Evolutionary conservation across 495 filamentous ascomycete genomes (phyloP).

Genomic region (Echria macrotheca): DNA sequence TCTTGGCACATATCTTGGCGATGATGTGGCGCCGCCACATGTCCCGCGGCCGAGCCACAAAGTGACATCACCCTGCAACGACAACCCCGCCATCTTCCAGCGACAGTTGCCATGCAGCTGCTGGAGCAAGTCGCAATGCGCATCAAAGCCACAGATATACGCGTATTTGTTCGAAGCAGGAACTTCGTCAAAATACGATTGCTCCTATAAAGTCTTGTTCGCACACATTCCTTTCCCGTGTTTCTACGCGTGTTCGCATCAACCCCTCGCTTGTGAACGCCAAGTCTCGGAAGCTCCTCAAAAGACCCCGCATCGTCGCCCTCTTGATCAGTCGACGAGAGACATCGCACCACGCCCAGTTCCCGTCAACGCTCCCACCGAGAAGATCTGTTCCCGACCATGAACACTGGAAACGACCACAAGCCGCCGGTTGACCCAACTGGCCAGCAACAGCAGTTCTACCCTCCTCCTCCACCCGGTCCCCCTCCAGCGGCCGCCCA

Average conservation of each 20-base stretch:
- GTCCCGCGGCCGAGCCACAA: slow-evolving; percentile 11
- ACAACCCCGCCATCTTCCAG: not conserved
- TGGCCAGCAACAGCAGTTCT: slow-evolving; percentile 12
- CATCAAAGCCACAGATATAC: not conserved
- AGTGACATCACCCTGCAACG: slow-evolving; percentile 14
- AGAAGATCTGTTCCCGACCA: slow-evolving; percentile 9
- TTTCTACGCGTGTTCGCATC: not conserved
- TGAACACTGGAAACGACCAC: slow-evolving; percentile 16
- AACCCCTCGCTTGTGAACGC: not conserved
- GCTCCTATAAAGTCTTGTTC: not conserved
- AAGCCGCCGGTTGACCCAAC: slow-evolving; percentile 11
- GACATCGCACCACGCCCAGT: not conserved
- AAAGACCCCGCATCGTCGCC: not conserved
- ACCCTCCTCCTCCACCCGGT: slow-evolving; percentile 21
- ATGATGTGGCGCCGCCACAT: not conserved
- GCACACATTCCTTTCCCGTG: not conserved
- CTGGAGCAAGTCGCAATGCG: not conserved
- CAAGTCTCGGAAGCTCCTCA: not conserved
- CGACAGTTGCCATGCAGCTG: not conserved
- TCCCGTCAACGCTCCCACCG: not conserved
- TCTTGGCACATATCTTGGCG: too few relatives aligned
- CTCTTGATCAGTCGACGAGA: too few relatives aligned
- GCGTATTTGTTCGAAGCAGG: too few relatives aligned
- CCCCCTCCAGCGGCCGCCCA: slow-evolving; percentile 14
- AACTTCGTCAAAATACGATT: too few relatives aligned